Conservation (phyloP, 352 stramenopile species). For the Globisporangium iwayamae region DNA sequence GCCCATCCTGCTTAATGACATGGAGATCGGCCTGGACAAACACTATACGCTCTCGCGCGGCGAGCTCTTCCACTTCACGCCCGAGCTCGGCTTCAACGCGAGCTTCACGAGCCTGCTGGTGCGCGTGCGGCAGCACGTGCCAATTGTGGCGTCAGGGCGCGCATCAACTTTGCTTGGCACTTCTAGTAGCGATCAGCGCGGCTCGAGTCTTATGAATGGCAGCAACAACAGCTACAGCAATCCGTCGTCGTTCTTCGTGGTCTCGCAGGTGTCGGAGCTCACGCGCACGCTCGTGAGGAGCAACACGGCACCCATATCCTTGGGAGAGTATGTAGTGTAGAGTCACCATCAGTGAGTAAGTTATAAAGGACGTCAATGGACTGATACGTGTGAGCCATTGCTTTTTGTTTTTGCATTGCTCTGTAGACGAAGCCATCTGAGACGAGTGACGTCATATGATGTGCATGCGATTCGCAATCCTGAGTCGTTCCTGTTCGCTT, state of each 20-base stretch:
- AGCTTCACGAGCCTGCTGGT: conserved; percentile 56
- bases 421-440: too few relatives aligned
- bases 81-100: conserved; percentile 74
- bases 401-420: too few relatives aligned
- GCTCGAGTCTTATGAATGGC: not conserved
- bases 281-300: not conserved
- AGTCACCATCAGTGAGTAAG: too few relatives aligned
- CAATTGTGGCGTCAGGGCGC: not conserved
- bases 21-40: conserved; percentile 70
- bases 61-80: conserved; percentile 75
- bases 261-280: not conserved
- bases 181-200: not conserved
- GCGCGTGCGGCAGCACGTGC: conserved; percentile 44
- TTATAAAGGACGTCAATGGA: too few relatives aligned
- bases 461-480: too few relatives aligned
- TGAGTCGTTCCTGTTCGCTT: too few relatives aligned
- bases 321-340: too few relatives aligned
- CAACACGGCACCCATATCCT: not conserved
- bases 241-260: conserved; percentile 1
- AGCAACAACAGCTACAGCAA: not conserved
- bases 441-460: too few relatives aligned
- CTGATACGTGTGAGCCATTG: too few relatives aligned
- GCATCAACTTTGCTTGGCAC: not conserved
- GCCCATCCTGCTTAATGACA: conserved; percentile 72
- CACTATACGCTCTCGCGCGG: conserved; percentile 73